phyloP scores from a whole-genome alignment of 345 rosid species.

The Syzygium aromaticum region DNA sequence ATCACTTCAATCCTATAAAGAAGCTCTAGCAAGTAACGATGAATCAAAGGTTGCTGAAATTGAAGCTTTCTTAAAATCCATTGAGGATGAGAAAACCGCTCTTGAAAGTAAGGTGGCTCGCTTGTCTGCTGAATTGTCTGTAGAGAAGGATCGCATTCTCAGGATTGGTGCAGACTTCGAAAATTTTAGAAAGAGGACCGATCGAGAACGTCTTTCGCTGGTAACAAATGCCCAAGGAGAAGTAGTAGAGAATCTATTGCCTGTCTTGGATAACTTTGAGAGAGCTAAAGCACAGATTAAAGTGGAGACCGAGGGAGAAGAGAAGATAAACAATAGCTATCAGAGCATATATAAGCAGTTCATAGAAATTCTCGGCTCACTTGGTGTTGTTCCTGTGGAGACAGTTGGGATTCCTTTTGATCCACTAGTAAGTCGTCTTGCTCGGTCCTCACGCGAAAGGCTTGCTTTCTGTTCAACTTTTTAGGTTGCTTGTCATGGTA shows the following conservation, averaged over 20 bases:
- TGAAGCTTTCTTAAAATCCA: slow-evolving; percentile 52
- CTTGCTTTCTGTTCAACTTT: background rate
- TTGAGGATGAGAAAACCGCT: slow-evolving; percentile 55
- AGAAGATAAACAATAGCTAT: slow-evolving; percentile 77
- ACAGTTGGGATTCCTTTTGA: slow-evolving; percentile 80
- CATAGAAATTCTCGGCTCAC: slow-evolving; percentile 59
- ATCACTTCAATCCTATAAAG: slow-evolving; percentile 50
- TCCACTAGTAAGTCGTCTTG: slow-evolving; percentile 69
- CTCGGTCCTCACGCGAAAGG: background rate
- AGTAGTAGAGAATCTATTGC: slow-evolving; percentile 70
- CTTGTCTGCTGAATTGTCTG: slow-evolving; percentile 52
- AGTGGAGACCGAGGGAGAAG: slow-evolving; percentile 82
- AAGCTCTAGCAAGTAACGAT: slow-evolving; percentile 59
- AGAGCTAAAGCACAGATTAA: slow-evolving; percentile 89
- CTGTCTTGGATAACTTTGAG: slow-evolving; percentile 88
- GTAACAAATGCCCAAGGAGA: slow-evolving; percentile 91
- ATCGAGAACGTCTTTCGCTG: slow-evolving; percentile 73
- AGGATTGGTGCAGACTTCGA: slow-evolving; percentile 94
- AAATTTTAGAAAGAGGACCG: slow-evolving; percentile 92
- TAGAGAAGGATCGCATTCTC: slow-evolving; percentile 67
- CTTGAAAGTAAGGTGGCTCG: slow-evolving; percentile 48
- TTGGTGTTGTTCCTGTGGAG: slow-evolving; percentile 81
- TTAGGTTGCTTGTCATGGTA: background rate
- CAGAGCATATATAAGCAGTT: slow-evolving; percentile 95
- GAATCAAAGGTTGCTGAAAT: slow-evolving; percentile 53